Conservation (phyloP, 768 basidiomycete genomes). For the Leccinum ochraceum region DNA sequence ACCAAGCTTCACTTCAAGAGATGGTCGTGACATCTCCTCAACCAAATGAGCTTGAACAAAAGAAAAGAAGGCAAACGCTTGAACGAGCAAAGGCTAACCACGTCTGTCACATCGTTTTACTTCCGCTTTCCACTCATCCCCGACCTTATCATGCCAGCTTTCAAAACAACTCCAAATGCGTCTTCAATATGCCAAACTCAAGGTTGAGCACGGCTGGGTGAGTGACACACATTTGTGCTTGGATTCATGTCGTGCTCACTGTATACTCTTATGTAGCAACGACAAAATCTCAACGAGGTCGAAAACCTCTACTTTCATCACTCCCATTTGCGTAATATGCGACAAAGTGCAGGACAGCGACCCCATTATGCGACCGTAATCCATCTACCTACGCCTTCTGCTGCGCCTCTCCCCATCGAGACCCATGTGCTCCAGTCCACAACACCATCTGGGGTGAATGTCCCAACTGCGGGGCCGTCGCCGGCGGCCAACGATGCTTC, state of each 20-base stretch:
- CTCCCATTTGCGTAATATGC: constrained; percentile 48
- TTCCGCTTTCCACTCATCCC: neutral
- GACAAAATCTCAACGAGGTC: constrained; percentile 77
- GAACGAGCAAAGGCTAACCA: constrained; percentile 60
- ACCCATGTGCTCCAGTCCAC: constrained; percentile 9
- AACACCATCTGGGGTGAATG: constrained; percentile 12
- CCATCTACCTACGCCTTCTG: neutral
- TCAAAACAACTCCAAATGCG: constrained; percentile 72
- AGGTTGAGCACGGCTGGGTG: constrained; percentile 84
- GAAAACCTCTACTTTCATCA: constrained; percentile 82
- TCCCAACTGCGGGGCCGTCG: constrained; percentile 19
- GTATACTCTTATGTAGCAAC: constrained; percentile 48
- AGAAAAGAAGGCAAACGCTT: constrained; percentile 50
- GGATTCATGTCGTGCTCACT: neutral
- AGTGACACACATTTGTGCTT: constrained; percentile 24
- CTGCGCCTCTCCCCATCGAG: constrained; percentile 8
- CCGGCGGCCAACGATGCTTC: constrained; percentile 4
- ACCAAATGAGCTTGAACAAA: constrained; percentile 31
- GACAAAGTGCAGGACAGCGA: constrained; percentile 14
- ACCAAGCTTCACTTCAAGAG: constrained; percentile 7
- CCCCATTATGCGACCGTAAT: constrained; percentile 19
- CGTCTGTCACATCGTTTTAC: constrained; percentile 38
- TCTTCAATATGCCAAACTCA: constrained; percentile 73
- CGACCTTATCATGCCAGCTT: constrained; percentile 41
- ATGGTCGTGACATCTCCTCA: constrained; percentile 28